phyloP scores from a whole-genome alignment of 306 rosid genomes.

The Vigna reflexopilosa region DNA sequence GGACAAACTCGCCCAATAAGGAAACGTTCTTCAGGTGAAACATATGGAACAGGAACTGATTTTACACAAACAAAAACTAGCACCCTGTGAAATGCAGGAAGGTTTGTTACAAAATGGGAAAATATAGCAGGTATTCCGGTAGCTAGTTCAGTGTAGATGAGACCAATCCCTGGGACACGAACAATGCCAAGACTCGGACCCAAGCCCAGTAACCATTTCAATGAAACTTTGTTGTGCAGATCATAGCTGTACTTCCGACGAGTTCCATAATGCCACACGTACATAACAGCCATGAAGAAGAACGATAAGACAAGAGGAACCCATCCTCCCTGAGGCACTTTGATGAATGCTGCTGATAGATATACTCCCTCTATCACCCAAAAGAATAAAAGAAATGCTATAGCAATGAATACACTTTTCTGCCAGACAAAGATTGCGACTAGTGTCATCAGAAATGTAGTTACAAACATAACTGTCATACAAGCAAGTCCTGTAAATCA shows the following conservation, averaged over 20 bases:
- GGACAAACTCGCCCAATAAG: conserved; percentile 86
- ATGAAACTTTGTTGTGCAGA: conserved; percentile 82
- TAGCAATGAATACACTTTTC: conserved; percentile 61
- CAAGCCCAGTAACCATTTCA: conserved; percentile 82
- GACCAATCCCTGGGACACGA: conserved; percentile 92
- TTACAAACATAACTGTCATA: conserved; percentile 77
- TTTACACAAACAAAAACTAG: conserved; percentile 84
- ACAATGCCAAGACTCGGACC: conserved; percentile 94
- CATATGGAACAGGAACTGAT: conserved; percentile 87
- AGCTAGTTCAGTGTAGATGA: conserved; percentile 84
- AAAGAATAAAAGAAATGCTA: conserved; percentile 64
- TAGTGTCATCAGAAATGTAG: conserved; percentile 85
- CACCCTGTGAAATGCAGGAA: conserved; percentile 90
- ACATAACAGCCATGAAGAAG: conserved; percentile 73
- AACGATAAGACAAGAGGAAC: conserved; percentile 78
- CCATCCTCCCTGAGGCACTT: conserved; percentile 96
- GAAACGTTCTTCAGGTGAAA: conserved; percentile 85
- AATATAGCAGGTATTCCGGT: conserved; percentile 89
- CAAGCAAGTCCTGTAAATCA: conserved; percentile 80
- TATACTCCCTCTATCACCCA: conserved; percentile 83
- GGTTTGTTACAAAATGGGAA: conserved; percentile 90
- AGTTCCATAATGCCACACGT: conserved; percentile 86
- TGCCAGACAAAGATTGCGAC: conserved; percentile 81
- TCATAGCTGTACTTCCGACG: conserved; percentile 78
- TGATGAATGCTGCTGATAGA: conserved; percentile 76